A percentile compares a stretch with the other conserved stretches of the same genome.
These are phyloP conservation scores for Colletotrichum siamense DNA, from an alignment of 2,329 filamentous ascomycete genomes.

Conservation along the genomic window DNA sequence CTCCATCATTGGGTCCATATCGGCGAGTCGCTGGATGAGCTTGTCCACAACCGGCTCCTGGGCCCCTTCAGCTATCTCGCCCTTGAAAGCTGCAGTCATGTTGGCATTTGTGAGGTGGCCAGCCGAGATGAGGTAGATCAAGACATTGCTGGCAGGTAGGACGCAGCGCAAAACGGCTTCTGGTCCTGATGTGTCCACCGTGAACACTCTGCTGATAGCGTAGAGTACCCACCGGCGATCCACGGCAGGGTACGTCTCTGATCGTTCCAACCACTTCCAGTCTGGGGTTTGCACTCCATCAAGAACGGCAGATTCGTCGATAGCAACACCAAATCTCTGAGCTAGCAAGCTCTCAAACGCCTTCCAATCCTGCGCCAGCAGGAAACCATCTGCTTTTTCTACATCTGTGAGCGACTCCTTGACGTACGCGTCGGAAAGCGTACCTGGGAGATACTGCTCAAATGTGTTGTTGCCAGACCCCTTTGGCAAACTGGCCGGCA, in stretches of 20 bases:
- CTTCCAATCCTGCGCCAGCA: constrained; percentile 49
- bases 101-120: constrained; percentile 67
- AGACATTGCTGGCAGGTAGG: constrained; percentile 57
- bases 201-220: constrained; percentile 66
- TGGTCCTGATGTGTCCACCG: constrained; percentile 50
- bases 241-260: constrained; percentile 53
- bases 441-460: constrained; percentile 50
- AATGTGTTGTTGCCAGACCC: constrained; percentile 6
- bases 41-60: constrained; percentile 49
- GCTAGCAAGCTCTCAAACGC: constrained; percentile 58
- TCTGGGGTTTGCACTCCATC: constrained; percentile 33
- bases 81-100: constrained; percentile 61
- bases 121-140: constrained; percentile 64
- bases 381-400: constrained; percentile 51
- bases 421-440: constrained; percentile 55
- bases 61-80: constrained; percentile 51
- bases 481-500: constrained; percentile 13
- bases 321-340: constrained; percentile 43
- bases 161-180: constrained; percentile 38
- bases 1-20: constrained; percentile 72
- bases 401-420: constrained; percentile 49
- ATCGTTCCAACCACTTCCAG: constrained; percentile 56
- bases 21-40: constrained; percentile 65
- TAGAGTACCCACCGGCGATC: constrained; percentile 72
- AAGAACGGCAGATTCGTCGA: constrained; percentile 25